Evolutionary conservation across 129 eudicot genomes (phyloP), one percentile per base, ranked within the genome.

Genomic region (Rutidosis leptorrhynchoides): DNA sequence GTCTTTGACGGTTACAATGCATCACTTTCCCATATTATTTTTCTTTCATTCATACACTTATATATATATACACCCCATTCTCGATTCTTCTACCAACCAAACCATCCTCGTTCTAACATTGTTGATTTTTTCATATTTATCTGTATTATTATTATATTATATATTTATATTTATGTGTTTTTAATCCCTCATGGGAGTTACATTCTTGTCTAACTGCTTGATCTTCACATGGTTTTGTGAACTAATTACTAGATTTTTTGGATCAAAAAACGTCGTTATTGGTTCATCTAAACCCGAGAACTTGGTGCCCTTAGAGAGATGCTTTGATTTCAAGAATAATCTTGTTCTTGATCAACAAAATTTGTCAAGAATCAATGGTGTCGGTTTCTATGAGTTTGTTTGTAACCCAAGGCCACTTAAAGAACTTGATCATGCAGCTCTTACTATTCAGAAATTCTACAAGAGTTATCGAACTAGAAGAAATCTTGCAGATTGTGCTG

Each of bases 401-500:
- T 55, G 45, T 26, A 24, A 43, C 27, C 70, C 69, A 11, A 69
- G 32, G 57, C 70, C 83, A 0, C 68, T 25, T 69, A 30, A 55
- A 20, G 77, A 84, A 76, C 81, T 77, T 17, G 77, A 77, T 55
- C 74, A 75, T 33, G 91, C 95, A 7, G 86, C 95, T 3, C 62
- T 84, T n/a, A 87, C 78, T 62, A 67, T 87, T 67, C 95, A 87
- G 74, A 87, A 87, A 32, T 76, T 63, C 20, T 87, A 87, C 65
- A 87, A 84, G 74, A 83, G 95, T 48, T 87, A 84, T 67, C 70
- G 91, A 53, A 87, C 91, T 35, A 73, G 95, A 68, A 73, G 95
- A 53, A 87, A 85, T 75, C 85, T 88, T 61, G 96, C 96, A 3
- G 96, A 88, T 75, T 88, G 92, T 73, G 96, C 96, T 2, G 96